These are phyloP conservation scores for Colletotrichum noveboracense DNA, from an alignment of 2,329 filamentous ascomycete species.

Conservation along the genomic window DNA sequence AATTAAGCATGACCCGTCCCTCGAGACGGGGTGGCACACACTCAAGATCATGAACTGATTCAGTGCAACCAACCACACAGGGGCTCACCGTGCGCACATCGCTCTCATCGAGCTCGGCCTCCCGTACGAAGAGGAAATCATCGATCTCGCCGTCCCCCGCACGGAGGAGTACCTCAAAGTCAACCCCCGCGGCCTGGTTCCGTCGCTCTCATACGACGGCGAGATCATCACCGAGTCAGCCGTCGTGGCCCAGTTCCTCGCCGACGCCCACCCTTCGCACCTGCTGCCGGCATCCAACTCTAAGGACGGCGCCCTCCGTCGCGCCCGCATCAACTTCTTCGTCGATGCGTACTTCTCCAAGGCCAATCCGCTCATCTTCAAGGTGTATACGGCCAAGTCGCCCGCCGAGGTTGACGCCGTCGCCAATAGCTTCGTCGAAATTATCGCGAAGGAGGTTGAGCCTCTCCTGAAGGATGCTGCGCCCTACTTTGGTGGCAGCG, in stretches of 20 bases:
- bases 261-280: constrained; percentile 72
- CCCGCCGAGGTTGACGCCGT: constrained; percentile 56
- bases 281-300: constrained; percentile 63
- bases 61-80: constrained; percentile 29
- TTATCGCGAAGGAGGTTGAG: constrained; percentile 74
- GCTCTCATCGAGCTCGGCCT: constrained; percentile 70
- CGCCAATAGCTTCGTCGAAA: constrained; percentile 55
- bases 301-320: constrained; percentile 59
- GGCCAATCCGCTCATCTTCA: constrained; percentile 52
- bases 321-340: constrained; percentile 75
- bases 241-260: constrained; percentile 74
- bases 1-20: neutral
- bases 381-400: constrained; percentile 50
- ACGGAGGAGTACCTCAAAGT: constrained; percentile 76
- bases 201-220: constrained; percentile 68
- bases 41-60: neutral
- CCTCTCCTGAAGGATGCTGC: constrained; percentile 63
- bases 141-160: constrained; percentile 73
- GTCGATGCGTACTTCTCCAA: constrained; percentile 73
- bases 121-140: constrained; percentile 72
- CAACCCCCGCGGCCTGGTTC: constrained; percentile 82
- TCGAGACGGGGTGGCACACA: neutral
- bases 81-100: constrained; percentile 79
- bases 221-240: constrained; percentile 76
- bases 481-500: constrained; percentile 70